Percentiles rank a stretch among this genome's conserved stretches.
Conservation (phyloP, 129 eudicot species). For the Chrysanthemum makinoi region DNA sequence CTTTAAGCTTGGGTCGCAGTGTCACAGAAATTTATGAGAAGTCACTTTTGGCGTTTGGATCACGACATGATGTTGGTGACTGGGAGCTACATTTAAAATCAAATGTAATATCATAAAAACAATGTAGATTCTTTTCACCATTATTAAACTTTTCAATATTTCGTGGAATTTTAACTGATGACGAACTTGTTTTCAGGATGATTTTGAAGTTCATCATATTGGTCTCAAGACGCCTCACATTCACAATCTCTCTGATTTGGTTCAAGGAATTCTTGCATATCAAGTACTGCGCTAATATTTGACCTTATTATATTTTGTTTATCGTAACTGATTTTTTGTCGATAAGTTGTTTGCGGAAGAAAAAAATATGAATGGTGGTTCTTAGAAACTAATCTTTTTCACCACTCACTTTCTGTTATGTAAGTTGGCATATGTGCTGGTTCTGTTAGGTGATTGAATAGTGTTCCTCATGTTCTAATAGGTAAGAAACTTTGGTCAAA, state of each 20-base stretch:
- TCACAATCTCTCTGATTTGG: slow-evolving; percentile 86
- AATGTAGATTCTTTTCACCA: background rate
- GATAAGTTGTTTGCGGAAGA: background rate
- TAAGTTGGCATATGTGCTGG: background rate
- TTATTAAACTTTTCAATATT: background rate
- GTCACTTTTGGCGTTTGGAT: slow-evolving; percentile 74
- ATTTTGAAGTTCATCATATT: slow-evolving; percentile 75
- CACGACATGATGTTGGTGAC: slow-evolving; percentile 67
- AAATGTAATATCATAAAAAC: slow-evolving; percentile 40
- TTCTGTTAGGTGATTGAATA: slow-evolving; percentile 21
- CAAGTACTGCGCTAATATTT: slow-evolving; percentile 45
- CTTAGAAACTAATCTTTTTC: background rate
- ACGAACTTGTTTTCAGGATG: slow-evolving; percentile 57
- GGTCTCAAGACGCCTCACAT: slow-evolving; percentile 81
- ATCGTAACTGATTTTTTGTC: slow-evolving; percentile 22
- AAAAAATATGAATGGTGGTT: background rate
- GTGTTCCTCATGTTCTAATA: slow-evolving; percentile 22
- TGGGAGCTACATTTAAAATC: slow-evolving; percentile 91
- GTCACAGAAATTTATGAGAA: slow-evolving; percentile 40
- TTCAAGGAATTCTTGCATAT: slow-evolving; percentile 58
- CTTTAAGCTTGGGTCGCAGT: slow-evolving; percentile 58
- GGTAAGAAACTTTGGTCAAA: slow-evolving; percentile 61
- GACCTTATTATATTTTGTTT: slow-evolving; percentile 24
- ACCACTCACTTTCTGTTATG: background rate
- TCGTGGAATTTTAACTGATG: slow-evolving; percentile 1